phyloP scores from a whole-genome alignment of 768 basidiomycete species.

The Phlegmacium glaucopus region DNA sequence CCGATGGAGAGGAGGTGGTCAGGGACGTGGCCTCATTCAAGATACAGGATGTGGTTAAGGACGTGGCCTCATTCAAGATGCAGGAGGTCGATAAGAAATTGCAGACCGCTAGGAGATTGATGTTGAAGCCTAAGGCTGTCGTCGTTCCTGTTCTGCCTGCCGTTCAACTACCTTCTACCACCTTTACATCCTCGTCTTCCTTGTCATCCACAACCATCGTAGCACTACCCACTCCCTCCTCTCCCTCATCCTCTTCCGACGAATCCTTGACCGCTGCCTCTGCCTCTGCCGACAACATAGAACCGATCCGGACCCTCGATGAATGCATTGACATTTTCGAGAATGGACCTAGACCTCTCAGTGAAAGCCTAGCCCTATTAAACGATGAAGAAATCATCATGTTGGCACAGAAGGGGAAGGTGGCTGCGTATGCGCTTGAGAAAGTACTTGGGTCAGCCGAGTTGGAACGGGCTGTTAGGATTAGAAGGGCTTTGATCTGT shows the following conservation, averaged over 20 bases:
- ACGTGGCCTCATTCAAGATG: conserved; percentile 43
- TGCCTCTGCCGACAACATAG: not conserved
- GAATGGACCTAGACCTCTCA: conserved; percentile 61
- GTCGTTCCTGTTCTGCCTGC: conserved; percentile 7
- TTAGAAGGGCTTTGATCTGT: conserved; percentile 91
- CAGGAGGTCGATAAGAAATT: conserved; percentile 55
- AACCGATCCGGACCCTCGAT: conserved; percentile 51
- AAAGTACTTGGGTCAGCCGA: conserved; percentile 76
- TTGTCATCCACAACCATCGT: not conserved
- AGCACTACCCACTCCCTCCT: conserved; percentile 8
- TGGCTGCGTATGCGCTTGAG: conserved; percentile 92
- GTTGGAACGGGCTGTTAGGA: conserved; percentile 78
- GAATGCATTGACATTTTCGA: conserved; percentile 82
- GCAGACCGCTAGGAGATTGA: conserved; percentile 24
- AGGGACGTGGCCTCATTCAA: conserved; percentile 35
- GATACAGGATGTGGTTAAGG: conserved; percentile 38
- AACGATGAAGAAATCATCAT: conserved; percentile 92
- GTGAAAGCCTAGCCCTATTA: conserved; percentile 54
- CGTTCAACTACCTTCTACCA: conserved; percentile 1
- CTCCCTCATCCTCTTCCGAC: conserved; percentile 9
- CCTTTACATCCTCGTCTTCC: conserved; percentile 6
- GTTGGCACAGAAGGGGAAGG: conserved; percentile 87
- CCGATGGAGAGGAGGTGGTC: not conserved
- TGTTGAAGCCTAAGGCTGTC: conserved; percentile 12
- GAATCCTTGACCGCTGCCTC: conserved; percentile 1